Base-by-base conservation (phyloP, 176 grass and related monocot species). In the Pharus latifolius region DNA sequence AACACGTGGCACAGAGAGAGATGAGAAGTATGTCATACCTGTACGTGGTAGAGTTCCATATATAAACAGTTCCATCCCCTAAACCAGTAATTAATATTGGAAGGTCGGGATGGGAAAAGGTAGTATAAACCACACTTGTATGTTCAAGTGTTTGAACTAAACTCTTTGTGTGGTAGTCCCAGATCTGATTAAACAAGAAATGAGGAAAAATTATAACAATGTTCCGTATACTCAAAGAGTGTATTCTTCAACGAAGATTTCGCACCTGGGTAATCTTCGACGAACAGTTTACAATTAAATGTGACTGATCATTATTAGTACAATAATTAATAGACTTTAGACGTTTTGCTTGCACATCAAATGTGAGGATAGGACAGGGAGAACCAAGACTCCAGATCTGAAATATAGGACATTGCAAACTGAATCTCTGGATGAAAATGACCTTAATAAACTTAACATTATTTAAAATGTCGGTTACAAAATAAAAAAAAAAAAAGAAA, bases 301-400 rank as follows among this genome's bases (percentile, higher is more conserved):
- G 80, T 48, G 83, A 77, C 37, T 72, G 67, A 52, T 73, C 67
- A 59, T 61, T 72, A 69, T 54, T 60, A 63, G 55, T 74, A 28
- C 77, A 81, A 32, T 82, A 75, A 62, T 81, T 76, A 58, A 90
- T 72, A 54, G 66, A 85, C 26, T 64, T 78, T 29, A 82, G 77
- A 22, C 66, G 65, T 47, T 47, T 80, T 10, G 53, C 45, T 56
- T 85, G 45, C 12, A 61, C 82, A 60, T 81, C 78, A 44, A 90
- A 9, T 17, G 87, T 90, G 22, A 74, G 74, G 6, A 78, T 78
- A 48, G 67, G 60, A 55, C 81, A 52, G n/a, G 77, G 67, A 49
- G 87, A 85, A 40, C 67, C 72, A 46, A 90, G 68, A 74, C 63
- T 78, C 87, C 87, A 90, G 27, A 85, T 85, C 87, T 89, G 77